phyloP scores from a whole-genome alignment of 1,139 yeast species.

The Magnusiomyces fungicola region DNA sequence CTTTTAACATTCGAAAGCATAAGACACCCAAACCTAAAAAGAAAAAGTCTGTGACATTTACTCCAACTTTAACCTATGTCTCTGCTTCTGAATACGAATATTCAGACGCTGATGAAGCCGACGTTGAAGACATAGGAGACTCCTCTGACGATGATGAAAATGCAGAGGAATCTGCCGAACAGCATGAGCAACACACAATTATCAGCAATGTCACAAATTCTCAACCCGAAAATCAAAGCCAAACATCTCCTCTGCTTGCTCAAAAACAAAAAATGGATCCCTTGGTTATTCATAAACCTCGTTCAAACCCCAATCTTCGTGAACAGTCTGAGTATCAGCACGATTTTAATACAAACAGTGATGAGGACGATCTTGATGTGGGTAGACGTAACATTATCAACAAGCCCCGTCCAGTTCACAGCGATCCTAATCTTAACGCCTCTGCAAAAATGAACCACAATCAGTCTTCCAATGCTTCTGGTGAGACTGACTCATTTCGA shows the following conservation, averaged over 20 bases:
- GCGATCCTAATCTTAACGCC: too few species aligned
- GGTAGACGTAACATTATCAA: too few species aligned
- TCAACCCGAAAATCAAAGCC: too few species aligned
- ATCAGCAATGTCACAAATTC: neutral
- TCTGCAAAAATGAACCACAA: too few species aligned
- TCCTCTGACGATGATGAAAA: slow-evolving; percentile 17
- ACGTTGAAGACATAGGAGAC: slow-evolving; percentile 19
- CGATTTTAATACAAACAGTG: neutral
- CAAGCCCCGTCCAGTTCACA: too few species aligned
- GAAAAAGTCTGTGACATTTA: slow-evolving; percentile 23
- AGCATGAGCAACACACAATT: neutral
- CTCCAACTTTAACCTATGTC: slow-evolving; percentile 22
- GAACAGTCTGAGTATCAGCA: neutral
- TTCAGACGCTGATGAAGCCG: slow-evolving; percentile 24
- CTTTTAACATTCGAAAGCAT: neutral
- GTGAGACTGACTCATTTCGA: neutral
- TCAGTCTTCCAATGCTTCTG: too few species aligned
- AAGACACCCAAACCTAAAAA: neutral
- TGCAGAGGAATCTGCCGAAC: neutral
- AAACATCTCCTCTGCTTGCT: neutral
- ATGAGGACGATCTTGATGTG: too few species aligned
- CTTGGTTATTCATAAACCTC: neutral
- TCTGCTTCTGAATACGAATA: slow-evolving; percentile 29
- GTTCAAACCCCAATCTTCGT: neutral
- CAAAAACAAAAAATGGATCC: neutral